Base-by-base conservation (phyloP, 2,329 filamentous ascomycete species). In the Paradendryphiella salina region DNA sequence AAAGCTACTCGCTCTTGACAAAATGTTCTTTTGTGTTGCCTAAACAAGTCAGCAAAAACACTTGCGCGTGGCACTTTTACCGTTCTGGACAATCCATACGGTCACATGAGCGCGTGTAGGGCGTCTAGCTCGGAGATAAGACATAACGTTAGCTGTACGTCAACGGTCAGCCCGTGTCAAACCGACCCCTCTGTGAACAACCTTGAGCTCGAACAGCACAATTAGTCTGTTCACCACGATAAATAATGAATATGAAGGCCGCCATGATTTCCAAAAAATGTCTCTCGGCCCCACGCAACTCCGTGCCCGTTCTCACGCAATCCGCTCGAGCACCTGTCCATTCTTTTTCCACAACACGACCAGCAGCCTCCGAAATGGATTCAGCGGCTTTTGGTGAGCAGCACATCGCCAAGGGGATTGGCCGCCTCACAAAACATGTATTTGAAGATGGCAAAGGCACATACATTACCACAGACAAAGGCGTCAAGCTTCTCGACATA, bases 341-440 rank as follows among this genome's bases (percentile, higher is more conserved):
- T 46, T 17, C 52, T n/a, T 64, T 65, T 35, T 61, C 62, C 17
- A 43, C 48, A 13, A 63, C 61, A 46, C 57, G 37, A 20, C n/a
- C 52, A 33, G 29, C 46, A 8, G 49, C 50, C 20, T 45, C 56
- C 13, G 46, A 60, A 1, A 38, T 66, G 46, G 65, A 67, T 15
- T 26, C 59, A 3, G 65, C 65, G 4, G 58, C 61, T 1, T 67
- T 66, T 32, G 65, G 59, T 20, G 64, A 67, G 47, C 56, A 59
- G 26, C 65, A 67, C 54, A 67, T 67, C 52, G 64, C 65, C n/a
- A 63, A 57, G 34, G 65, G 65, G 35, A 68, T 68, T 44, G 65
- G 65, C 1, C 59, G 65, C 21, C 65, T 68, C 29, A 68, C 64
- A 8, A 66, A 66, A 34, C 65, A 66, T 51, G 65, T 68, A 7